These are phyloP conservation scores for Suillus subalutaceus DNA, from an alignment of 768 basidiomycete species.

Conservation along the genomic window DNA sequence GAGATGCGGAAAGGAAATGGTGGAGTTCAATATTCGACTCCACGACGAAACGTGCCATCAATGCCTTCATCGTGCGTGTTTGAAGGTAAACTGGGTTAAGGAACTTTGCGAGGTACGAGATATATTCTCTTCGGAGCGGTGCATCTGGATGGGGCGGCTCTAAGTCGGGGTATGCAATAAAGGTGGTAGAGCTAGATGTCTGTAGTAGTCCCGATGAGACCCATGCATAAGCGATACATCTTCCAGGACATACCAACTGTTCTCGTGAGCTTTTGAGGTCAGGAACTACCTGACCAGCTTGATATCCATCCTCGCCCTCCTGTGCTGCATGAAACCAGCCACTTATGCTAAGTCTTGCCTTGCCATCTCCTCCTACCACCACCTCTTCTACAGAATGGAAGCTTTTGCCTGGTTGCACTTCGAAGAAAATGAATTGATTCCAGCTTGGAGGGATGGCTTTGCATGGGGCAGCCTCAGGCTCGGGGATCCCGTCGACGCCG, in stretches of 20 bases:
- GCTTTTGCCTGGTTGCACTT: conserved; percentile 93
- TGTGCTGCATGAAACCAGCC: conserved; percentile 98
- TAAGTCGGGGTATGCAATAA: conserved; percentile 54
- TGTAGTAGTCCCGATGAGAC: conserved; percentile 29
- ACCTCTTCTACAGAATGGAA: conserved; percentile 99
- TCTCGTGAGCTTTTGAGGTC: conserved; percentile 82
- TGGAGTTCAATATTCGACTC: conserved; percentile 91
- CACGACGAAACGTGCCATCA: conserved; percentile 78
- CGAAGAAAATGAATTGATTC: conserved; percentile 89
- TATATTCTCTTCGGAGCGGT: conserved; percentile 58
- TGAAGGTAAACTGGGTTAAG: conserved; percentile 92
- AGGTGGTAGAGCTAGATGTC: conserved; percentile 65
- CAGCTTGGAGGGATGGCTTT: conserved; percentile 78
- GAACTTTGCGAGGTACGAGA: conserved; percentile 78
- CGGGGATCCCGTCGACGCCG: conserved; percentile 60
- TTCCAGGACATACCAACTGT: conserved; percentile 73
- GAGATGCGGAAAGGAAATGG: conserved; percentile 72
- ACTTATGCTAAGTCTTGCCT: conserved; percentile 83
- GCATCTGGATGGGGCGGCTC: conserved; percentile 54
- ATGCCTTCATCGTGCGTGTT: conserved; percentile 74
- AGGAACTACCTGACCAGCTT: conserved; percentile 45
- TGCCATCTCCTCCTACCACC: conserved; percentile 73
- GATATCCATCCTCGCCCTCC: conserved; percentile 88
- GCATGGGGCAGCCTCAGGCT: conserved; percentile 66
- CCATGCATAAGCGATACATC: conserved; percentile 9